A percentile compares a stretch with the other conserved stretches of the same genome.
Evolutionary conservation across 179 eudicot genomes (phyloP).

Genomic region (Sideroxylon spinosum): DNA sequence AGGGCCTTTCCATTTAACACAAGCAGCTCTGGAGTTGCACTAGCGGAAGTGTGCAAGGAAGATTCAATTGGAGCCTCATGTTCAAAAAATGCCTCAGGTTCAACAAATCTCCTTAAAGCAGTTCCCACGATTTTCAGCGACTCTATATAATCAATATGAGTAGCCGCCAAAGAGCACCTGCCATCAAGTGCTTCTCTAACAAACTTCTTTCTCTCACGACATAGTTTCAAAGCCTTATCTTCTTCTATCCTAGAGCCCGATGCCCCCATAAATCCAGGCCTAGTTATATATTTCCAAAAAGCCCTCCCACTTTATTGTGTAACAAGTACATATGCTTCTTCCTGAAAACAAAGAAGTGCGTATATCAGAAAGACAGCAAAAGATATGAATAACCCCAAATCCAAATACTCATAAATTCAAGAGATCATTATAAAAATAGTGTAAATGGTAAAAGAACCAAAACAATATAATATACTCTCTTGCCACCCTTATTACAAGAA

Average conservation of each 20-base stretch:
- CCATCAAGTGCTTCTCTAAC: slow-evolving; percentile 90
- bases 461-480: neutral
- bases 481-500: neutral
- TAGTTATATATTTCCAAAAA: neutral
- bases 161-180: slow-evolving; percentile 79
- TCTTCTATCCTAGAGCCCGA: slow-evolving; percentile 74
- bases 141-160: slow-evolving; percentile 69
- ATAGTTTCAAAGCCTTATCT: slow-evolving; percentile 73
- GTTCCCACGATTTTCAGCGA: slow-evolving; percentile 61
- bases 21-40: slow-evolving; percentile 64
- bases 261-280: slow-evolving; percentile 53
- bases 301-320: neutral
- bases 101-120: slow-evolving; percentile 67
- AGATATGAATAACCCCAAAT: neutral
- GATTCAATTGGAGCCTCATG: slow-evolving; percentile 53
- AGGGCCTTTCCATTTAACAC: slow-evolving; percentile 50
- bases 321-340: neutral
- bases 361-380: slow-evolving; percentile 9
- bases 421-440: neutral
- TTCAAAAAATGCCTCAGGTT: slow-evolving; percentile 68
- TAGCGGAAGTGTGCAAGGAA: slow-evolving; percentile 54
- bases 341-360: slow-evolving; percentile 4
- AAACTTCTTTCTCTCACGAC: slow-evolving; percentile 79
- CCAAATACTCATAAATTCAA: neutral
- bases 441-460: neutral